Evolutionary conservation across 306 rosid species (phyloP).

Genomic region (Lupinus albus): DNA sequence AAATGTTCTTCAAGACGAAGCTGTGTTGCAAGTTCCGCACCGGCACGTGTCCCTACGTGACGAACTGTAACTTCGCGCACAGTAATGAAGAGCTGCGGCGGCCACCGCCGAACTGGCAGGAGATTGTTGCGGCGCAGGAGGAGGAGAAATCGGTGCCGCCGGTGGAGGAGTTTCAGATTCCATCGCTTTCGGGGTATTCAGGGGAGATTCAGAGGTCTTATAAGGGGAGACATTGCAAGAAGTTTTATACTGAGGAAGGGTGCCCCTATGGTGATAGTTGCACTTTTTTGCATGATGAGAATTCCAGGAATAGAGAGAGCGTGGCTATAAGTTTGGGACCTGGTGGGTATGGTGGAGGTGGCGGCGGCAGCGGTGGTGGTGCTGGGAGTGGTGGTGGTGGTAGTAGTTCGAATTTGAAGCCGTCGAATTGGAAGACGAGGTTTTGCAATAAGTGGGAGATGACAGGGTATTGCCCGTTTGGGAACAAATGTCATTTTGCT

Average conservation of each 20-base stretch:
- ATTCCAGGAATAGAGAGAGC: slow-evolving; percentile 89
- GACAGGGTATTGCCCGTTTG: slow-evolving; percentile 99
- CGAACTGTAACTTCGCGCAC: slow-evolving; percentile 94
- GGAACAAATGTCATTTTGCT: slow-evolving; percentile 97
- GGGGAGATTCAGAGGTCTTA: slow-evolving; percentile 72
- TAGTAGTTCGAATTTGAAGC: slow-evolving; percentile 66
- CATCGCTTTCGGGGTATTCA: slow-evolving; percentile 50
- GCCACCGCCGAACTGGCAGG: slow-evolving; percentile 98
- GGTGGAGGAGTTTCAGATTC: slow-evolving; percentile 94
- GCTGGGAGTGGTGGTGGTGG: slow-evolving; percentile 19
- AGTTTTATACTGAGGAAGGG: slow-evolving; percentile 95
- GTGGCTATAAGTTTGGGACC: slow-evolving; percentile 98
- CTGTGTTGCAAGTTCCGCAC: slow-evolving; percentile 95
- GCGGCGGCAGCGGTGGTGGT: not conserved
- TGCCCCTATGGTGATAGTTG: slow-evolving; percentile 98
- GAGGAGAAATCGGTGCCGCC: slow-evolving; percentile 61
- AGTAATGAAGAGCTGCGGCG: slow-evolving; percentile 93
- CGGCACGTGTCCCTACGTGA: slow-evolving; percentile 86
- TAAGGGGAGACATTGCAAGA: slow-evolving; percentile 96
- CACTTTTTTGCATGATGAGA: slow-evolving; percentile 96
- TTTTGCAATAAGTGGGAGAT: slow-evolving; percentile 98
- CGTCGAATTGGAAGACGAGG: slow-evolving; percentile 98
- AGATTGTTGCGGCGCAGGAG: slow-evolving; percentile 93
- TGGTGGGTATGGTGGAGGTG: slow-evolving; percentile 77
- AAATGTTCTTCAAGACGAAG: slow-evolving; percentile 98